A percentile compares a stretch with the other conserved stretches of the same genome.
Evolutionary conservation across 176 grass and related monocot species (phyloP).

Genomic region (Secale cereale): DNA sequence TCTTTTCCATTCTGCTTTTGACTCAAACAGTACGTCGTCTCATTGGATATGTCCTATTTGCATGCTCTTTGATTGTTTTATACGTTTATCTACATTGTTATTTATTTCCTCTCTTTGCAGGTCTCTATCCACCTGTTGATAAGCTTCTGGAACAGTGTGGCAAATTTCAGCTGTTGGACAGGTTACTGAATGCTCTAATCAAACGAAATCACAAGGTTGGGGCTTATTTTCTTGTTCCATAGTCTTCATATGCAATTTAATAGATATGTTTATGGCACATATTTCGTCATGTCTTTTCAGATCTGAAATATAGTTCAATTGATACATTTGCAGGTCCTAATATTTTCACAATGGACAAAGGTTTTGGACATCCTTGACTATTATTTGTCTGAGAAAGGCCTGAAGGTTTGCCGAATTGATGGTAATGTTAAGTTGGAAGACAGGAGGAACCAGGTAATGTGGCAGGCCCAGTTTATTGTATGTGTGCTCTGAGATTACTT

Average conservation of each 20-base stretch:
- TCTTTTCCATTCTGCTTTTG: conserved; percentile 65
- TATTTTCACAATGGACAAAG: conserved; percentile 97
- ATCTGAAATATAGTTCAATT: conserved; percentile 19
- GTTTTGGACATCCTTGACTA: conserved; percentile 86
- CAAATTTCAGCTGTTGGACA: conserved; percentile 83
- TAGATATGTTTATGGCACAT: background rate
- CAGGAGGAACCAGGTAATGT: conserved; percentile 68
- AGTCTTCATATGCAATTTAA: background rate
- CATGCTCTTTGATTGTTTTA: background rate
- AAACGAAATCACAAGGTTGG: conserved; percentile 72
- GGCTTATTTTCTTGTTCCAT: conserved; percentile 23
- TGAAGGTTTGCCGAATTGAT: conserved; percentile 87
- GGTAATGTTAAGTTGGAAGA: conserved; percentile 73
- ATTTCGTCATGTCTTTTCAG: background rate
- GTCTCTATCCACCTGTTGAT: conserved; percentile 73
- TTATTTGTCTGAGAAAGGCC: conserved; percentile 62
- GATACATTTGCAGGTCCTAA: conserved; percentile 58
- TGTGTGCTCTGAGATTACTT: background rate
- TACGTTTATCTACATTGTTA: background rate
- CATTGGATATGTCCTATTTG: background rate
- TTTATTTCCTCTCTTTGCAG: conserved; percentile 31
- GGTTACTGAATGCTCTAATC: conserved; percentile 54
- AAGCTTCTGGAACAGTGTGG: conserved; percentile 76
- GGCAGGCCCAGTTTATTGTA: background rate
- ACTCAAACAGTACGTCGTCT: conserved; percentile 43